A percentile compares a stretch with the other conserved stretches of the same genome.
phyloP scores from a whole-genome alignment of 345 rosid species.

The Camelina hispida region DNA sequence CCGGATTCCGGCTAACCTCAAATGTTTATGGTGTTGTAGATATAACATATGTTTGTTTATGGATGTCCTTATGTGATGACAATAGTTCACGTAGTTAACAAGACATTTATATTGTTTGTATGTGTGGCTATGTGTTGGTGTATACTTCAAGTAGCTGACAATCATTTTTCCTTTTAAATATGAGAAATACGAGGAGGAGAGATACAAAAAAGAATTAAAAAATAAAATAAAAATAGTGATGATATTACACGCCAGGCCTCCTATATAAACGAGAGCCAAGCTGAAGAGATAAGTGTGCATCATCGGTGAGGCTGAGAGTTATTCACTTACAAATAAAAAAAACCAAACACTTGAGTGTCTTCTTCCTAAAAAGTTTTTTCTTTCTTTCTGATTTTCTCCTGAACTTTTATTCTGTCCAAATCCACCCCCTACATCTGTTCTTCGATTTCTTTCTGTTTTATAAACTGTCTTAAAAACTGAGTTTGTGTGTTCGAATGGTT shows the following conservation, averaged over 20 bases:
- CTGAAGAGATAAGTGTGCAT: slow-evolving; percentile 1
- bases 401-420: slow-evolving; percentile 5
- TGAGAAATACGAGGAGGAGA: slow-evolving; percentile 12
- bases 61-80: no score
- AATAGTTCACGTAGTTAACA: no score
- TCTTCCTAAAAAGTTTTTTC: not conserved
- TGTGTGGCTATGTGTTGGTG: no score
- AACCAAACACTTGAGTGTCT: slow-evolving; percentile 28
- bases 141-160: no score
- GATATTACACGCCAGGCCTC: slow-evolving; percentile 34
- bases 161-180: no score
- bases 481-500: slow-evolving; percentile 23
- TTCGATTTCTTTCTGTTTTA: slow-evolving; percentile 6
- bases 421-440: not conserved
- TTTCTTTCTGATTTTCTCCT: not conserved
- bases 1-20: no score
- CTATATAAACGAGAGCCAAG: slow-evolving; percentile 34
- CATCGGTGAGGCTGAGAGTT: slow-evolving; percentile 47
- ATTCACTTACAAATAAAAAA: slow-evolving; percentile 3
- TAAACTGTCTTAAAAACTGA: no score
- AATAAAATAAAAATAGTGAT: not conserved
- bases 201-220: not conserved
- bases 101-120: no score
- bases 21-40: no score
- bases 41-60: no score